Conservation (phyloP, 2,329 filamentous ascomycete species). For the Exophiala sp. region DNA sequence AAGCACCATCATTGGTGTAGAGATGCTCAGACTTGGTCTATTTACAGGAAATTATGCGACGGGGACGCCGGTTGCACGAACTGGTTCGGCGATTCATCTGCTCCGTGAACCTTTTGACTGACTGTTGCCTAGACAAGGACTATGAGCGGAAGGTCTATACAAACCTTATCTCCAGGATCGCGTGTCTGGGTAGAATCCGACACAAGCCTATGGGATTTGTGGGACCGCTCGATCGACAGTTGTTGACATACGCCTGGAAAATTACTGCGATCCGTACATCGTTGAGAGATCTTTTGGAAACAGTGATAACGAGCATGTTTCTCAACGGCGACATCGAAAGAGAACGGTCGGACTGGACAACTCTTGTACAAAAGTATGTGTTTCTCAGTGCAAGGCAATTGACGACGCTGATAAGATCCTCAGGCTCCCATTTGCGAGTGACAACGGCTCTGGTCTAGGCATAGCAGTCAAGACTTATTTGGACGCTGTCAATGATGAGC, state of each 20-base stretch:
- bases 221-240: constrained; percentile 84
- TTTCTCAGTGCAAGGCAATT: constrained; percentile 6
- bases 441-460: constrained; percentile 46
- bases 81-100: constrained; percentile 8
- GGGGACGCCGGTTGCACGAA: constrained; percentile 18
- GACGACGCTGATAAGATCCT: constrained; percentile 13
- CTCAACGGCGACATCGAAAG: constrained; percentile 75
- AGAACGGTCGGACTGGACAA: constrained; percentile 62
- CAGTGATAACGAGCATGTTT: constrained; percentile 74
- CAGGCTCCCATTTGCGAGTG: constrained; percentile 44
- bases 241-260: constrained; percentile 81
- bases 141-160: constrained; percentile 55
- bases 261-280: constrained; percentile 74
- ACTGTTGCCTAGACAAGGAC: constrained; percentile 61
- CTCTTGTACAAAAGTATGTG: constrained; percentile 69
- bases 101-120: constrained; percentile 6
- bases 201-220: constrained; percentile 89
- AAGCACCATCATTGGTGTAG: constrained; percentile 75
- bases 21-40: constrained; percentile 75
- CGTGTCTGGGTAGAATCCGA: constrained; percentile 74
- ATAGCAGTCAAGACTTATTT: constrained; percentile 49
- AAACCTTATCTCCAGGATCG: constrained; percentile 79
- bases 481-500: constrained; percentile 35
- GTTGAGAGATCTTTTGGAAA: constrained; percentile 79
- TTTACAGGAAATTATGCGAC: constrained; percentile 68